Evolutionary conservation across 495 filamentous ascomycete genomes (phyloP).

Genomic region (Usnea hakonensis): DNA sequence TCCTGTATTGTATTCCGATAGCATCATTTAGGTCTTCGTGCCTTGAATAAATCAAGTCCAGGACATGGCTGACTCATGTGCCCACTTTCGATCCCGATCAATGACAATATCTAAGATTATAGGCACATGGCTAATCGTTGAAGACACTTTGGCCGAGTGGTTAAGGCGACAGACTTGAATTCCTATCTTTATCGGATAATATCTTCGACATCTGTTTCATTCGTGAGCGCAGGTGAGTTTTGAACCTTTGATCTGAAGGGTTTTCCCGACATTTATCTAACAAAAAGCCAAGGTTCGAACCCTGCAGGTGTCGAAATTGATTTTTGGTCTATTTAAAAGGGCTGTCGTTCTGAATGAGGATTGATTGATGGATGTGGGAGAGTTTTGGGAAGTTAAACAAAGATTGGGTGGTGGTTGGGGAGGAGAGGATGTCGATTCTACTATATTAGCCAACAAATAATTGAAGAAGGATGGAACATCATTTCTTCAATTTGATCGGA

Average conservation of each 20-base stretch:
- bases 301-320: constrained; percentile 25
- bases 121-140: background rate
- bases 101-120: background rate
- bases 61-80: background rate
- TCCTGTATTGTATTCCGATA: background rate
- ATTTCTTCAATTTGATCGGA: too few species aligned
- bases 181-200: background rate
- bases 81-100: background rate
- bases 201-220: constrained; percentile 26
- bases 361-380: background rate
- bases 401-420: too few species aligned
- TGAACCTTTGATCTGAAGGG: too few species aligned
- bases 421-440: too few species aligned
- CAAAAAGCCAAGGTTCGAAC: too few species aligned
- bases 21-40: background rate
- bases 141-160: constrained; percentile 29
- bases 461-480: too few species aligned
- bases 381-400: too few species aligned
- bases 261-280: too few species aligned
- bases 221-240: constrained; percentile 29
- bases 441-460: too few species aligned
- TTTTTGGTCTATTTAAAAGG: background rate
- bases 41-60: too few species aligned
- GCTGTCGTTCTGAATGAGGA: too few species aligned
- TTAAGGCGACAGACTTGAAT: constrained; percentile 32